Evolutionary conservation across 2,329 filamentous ascomycete genomes (phyloP), one percentile per base, ranked within the genome.

Genomic region (Daldinia sp.): DNA sequence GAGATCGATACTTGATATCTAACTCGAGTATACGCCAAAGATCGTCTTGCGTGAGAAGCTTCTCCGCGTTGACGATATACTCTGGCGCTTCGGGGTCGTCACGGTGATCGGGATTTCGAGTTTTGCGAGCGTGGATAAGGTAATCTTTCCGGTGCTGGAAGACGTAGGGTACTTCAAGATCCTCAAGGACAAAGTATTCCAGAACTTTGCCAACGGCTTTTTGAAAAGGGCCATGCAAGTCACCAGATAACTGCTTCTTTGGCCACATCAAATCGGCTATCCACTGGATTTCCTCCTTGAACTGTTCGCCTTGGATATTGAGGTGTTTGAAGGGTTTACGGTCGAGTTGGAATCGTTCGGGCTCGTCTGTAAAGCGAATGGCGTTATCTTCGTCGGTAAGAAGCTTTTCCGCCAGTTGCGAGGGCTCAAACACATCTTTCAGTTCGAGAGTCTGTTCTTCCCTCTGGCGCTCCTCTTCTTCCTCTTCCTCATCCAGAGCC

Each of bases 81-180:
- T 93, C 90, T 1, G 90, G 89, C 1, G 87, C 89, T 74, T 93
- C 90, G 7, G 88, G 87, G 72, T 95, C 91, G 64, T 90, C 86
- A 15, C 87, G 85, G 70, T 88, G 79, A 30, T 85, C 80, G 77
- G 89, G 78, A 82, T 89, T 86, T 61, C 85, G 82, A 6, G 87
- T 86, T 77, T 93, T 94, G 72, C 90, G 91, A 26, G 92, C 92
- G 76, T 98, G 93, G 63, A 99, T 97, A 48, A 99, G 87, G 77
- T 98, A 99, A 79, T 99, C 96, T 80, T 98, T 97, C 68, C 96
- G 93, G 77, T 99, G 96, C 79, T 98, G 95, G 80, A 98, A 98
- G 74, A 99, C 96, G 79, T 97, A 99, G 0, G 96, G 95, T 1
- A 98, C 94, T 80, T 99, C 96, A 74, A 95, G 93, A 73, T 97